Evolutionary conservation across 305 asterid genomes (phyloP).

Genomic region (Fraxinus albicans): DNA sequence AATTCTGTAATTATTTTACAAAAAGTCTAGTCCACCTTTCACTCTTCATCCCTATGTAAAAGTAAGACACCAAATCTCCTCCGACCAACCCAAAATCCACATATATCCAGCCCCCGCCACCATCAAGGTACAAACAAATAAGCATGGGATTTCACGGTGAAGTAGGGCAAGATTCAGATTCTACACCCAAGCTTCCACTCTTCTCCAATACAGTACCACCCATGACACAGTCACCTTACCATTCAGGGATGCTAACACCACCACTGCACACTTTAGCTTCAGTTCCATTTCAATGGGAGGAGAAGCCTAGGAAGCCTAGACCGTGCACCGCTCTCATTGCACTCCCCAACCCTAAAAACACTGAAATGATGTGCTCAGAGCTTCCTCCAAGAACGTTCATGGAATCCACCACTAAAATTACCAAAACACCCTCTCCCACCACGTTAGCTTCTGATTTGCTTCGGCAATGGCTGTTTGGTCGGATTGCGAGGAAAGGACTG

Average conservation of each 20-base stretch:
- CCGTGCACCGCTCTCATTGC: constrained; percentile 37
- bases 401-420: constrained; percentile 21
- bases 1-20: not conserved
- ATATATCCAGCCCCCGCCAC: not conserved
- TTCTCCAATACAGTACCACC: constrained; percentile 18
- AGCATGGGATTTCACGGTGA: constrained; percentile 6
- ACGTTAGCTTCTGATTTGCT: constrained; percentile 34
- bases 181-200: constrained; percentile 36
- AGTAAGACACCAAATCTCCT: not conserved
- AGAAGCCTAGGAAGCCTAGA: constrained; percentile 53
- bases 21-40: not conserved
- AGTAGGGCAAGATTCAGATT: constrained; percentile 19
- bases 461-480: constrained; percentile 32
- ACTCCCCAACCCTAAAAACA: constrained; percentile 6
- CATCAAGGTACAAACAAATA: not conserved
- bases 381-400: constrained; percentile 43
- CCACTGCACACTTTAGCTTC: constrained; percentile 40
- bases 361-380: constrained; percentile 28
- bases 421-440: constrained; percentile 57
- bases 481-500: constrained; percentile 38
- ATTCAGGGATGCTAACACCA: constrained; percentile 41
- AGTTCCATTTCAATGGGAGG: constrained; percentile 51
- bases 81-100: not conserved
- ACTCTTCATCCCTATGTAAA: not conserved
- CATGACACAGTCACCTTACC: constrained; percentile 26